A percentile compares a stretch with the other conserved stretches of the same genome.
phyloP scores from a whole-genome alignment of 768 basidiomycete species.

The Boletales sp. region DNA sequence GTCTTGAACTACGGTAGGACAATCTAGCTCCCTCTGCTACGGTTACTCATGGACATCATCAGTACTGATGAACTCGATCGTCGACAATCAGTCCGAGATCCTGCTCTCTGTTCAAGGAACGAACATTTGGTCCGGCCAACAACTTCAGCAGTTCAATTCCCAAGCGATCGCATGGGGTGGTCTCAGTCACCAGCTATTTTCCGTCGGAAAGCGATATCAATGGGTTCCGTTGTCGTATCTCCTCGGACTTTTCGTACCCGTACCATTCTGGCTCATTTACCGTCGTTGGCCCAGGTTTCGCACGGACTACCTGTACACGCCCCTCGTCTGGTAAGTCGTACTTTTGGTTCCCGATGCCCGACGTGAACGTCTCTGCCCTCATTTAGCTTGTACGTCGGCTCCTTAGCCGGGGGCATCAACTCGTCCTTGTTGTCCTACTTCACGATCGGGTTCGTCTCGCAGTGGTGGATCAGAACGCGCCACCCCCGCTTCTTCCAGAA shows the following conservation, averaged over 20 bases:
- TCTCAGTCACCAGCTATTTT: slow-evolving; percentile 34
- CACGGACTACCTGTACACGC: slow-evolving; percentile 26
- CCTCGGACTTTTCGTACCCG: slow-evolving; percentile 32
- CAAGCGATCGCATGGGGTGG: slow-evolving; percentile 40
- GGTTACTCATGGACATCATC: slow-evolving; percentile 22
- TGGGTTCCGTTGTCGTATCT: slow-evolving; percentile 40
- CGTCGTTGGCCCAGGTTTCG: slow-evolving; percentile 32
- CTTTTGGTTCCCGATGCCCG: not conserved
- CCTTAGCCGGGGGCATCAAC: slow-evolving; percentile 24
- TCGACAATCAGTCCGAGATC: slow-evolving; percentile 47
- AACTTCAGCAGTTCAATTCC: slow-evolving; percentile 28
- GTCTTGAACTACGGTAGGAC: slow-evolving; percentile 42
- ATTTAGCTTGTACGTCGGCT: slow-evolving; percentile 7
- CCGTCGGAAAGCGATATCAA: slow-evolving; percentile 27
- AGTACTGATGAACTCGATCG: slow-evolving; percentile 59
- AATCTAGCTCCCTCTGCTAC: not conserved
- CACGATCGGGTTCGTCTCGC: slow-evolving; percentile 28
- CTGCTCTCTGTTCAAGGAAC: slow-evolving; percentile 55
- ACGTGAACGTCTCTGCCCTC: not conserved
- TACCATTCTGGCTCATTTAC: slow-evolving; percentile 43
- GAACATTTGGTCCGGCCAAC: slow-evolving; percentile 31
- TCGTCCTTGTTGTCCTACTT: slow-evolving; percentile 18
- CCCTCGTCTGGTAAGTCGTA: slow-evolving; percentile 22
- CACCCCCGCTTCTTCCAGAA: slow-evolving; percentile 34
- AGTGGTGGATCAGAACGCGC: slow-evolving; percentile 38